phyloP scores from a whole-genome alignment of 805 yeast species.

The Cyberlindnera nakhonratchasimensis region DNA sequence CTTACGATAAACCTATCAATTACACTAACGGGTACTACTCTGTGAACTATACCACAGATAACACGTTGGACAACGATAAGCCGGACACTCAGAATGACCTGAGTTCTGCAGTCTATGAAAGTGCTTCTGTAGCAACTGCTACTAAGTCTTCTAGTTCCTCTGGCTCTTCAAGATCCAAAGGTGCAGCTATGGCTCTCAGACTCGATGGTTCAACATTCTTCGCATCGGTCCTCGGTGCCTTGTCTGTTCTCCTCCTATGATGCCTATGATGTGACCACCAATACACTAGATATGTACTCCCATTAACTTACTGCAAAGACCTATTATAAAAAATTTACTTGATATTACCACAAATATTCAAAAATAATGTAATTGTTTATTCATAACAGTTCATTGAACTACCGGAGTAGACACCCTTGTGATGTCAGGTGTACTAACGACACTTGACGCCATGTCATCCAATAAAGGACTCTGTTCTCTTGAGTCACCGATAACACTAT shows the following conservation, averaged over 20 bases:
- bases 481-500: slow-evolving; percentile 13
- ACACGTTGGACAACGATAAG: slow-evolving; percentile 2
- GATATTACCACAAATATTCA: not conserved
- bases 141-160: slow-evolving; percentile 4
- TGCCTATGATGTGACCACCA: not conserved
- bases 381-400: not conserved
- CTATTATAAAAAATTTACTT: too few species aligned
- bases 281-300: not conserved
- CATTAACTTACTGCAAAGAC: too few species aligned
- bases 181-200: slow-evolving; percentile 3
- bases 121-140: slow-evolving; percentile 4
- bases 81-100: not conserved
- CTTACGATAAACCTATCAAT: slow-evolving; percentile 2
- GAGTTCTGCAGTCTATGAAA: not conserved
- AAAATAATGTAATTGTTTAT: not conserved
- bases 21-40: slow-evolving; percentile 11
- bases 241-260: slow-evolving; percentile 10
- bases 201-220: slow-evolving; percentile 8
- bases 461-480: slow-evolving; percentile 24
- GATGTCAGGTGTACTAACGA: slow-evolving; percentile 23
- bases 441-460: slow-evolving; percentile 21
- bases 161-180: slow-evolving; percentile 4
- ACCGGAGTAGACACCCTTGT: slow-evolving; percentile 20
- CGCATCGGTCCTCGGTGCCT: slow-evolving; percentile 12
- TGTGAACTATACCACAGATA: slow-evolving; percentile 10